phyloP scores from a whole-genome alignment of 164 flowering plant species.

The Nelumbo lutea region DNA sequence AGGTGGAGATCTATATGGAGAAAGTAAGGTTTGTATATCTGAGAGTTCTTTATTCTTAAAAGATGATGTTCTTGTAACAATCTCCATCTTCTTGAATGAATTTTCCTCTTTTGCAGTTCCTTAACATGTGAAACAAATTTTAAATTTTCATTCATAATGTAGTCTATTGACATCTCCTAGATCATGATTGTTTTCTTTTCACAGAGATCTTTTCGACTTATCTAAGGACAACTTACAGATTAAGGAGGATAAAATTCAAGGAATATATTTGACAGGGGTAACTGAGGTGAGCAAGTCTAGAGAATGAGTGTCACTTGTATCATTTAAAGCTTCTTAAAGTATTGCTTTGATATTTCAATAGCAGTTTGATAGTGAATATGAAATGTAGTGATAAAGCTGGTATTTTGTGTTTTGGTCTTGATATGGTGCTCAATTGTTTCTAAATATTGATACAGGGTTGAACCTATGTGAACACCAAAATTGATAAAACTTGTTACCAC shows the following conservation, averaged over 20 bases:
- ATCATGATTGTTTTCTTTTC: conserved; percentile 1
- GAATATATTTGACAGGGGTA: conserved; percentile 62
- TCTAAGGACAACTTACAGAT: conserved; percentile 79
- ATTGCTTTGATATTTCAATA: neutral
- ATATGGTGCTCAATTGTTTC: neutral
- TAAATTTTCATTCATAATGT: neutral
- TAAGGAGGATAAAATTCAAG: conserved; percentile 63
- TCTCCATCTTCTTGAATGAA: neutral
- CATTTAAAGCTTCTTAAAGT: neutral
- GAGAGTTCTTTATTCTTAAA: neutral
- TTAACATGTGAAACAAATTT: neutral
- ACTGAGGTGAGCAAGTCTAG: conserved; percentile 51
- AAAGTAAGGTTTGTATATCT: conserved; percentile 67
- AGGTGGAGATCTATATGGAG: conserved; percentile 97
- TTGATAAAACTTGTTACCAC: neutral
- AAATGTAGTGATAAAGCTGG: neutral
- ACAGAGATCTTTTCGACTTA: conserved; percentile 82
- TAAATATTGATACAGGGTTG: neutral
- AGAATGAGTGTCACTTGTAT: neutral
- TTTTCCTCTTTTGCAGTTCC: neutral
- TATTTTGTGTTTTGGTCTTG: neutral
- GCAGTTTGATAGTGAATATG: neutral
- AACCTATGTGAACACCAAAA: neutral
- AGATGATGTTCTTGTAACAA: neutral
- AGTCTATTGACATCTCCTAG: neutral